A percentile compares a stretch with the other conserved stretches of the same genome.
phyloP scores from a whole-genome alignment of 2,329 filamentous ascomycete species.

The Colletotrichum sojae region DNA sequence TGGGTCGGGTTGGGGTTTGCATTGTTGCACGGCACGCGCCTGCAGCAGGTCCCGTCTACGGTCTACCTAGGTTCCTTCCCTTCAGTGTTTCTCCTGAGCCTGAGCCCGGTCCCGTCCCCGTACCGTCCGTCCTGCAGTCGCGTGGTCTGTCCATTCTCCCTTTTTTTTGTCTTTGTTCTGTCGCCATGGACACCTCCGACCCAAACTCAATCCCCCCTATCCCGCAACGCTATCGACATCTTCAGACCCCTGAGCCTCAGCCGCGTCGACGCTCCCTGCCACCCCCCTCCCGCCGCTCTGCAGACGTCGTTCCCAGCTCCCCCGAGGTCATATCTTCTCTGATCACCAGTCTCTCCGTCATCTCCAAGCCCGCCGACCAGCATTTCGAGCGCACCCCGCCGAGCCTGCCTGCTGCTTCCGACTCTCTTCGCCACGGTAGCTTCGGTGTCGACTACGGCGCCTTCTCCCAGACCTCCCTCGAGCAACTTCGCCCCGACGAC shows the following conservation, averaged over 20 bases:
- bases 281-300: conserved; percentile 42
- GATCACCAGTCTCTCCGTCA: conserved; percentile 79
- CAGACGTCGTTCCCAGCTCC: conserved; percentile 62
- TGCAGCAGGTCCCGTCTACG: conserved; percentile 15
- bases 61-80: conserved; percentile 2
- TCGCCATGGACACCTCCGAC: conserved; percentile 40
- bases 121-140: conserved; percentile 32
- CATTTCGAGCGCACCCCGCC: conserved; percentile 74
- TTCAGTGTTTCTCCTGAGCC: conserved; percentile 25
- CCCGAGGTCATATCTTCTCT: conserved; percentile 79
- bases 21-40: conserved; percentile 26
- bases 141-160: conserved; percentile 22
- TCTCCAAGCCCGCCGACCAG: conserved; percentile 75
- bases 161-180: conserved; percentile 12
- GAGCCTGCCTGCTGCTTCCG: conserved; percentile 53
- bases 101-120: conserved; percentile 2
- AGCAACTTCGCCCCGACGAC: conserved; percentile 63
- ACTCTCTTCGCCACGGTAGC: conserved; percentile 60
- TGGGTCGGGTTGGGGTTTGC: neutral
- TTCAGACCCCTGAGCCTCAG: conserved; percentile 37
- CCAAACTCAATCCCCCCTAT: conserved; percentile 41
- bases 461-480: conserved; percentile 67
- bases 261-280: conserved; percentile 38
- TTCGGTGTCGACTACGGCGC: conserved; percentile 83
- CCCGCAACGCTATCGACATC: conserved; percentile 41